Conservation (phyloP, 805 yeast genomes). For the Metschnikowia arizonensis region DNA sequence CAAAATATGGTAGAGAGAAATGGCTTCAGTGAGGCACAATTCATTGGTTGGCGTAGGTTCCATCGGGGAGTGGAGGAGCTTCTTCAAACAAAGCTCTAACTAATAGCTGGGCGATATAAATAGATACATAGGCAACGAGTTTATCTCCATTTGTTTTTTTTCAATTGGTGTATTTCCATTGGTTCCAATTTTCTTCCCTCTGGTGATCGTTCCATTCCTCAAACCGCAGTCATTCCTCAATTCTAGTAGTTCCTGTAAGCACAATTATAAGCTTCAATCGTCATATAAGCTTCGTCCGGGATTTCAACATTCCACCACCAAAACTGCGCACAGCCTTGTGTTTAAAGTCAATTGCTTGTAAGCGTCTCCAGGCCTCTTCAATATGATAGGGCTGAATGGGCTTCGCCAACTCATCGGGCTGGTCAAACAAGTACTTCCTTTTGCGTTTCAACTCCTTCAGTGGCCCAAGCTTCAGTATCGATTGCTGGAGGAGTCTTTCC, state of each 20-base stretch:
- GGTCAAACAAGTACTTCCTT: slow-evolving; percentile 68
- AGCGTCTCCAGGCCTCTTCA: slow-evolving; percentile 82
- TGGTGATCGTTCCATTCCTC: no score
- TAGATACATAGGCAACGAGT: no score
- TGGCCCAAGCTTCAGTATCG: slow-evolving; percentile 22
- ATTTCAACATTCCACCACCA: slow-evolving; percentile 60
- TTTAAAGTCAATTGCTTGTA: slow-evolving; percentile 55
- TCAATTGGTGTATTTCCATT: no score
- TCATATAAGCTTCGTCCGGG: slow-evolving; percentile 49
- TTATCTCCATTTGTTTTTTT: no score
- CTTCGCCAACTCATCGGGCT: slow-evolving; percentile 76
- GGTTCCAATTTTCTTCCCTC: no score
- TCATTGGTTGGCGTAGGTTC: slow-evolving; percentile 35
- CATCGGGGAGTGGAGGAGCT: slow-evolving; percentile 19
- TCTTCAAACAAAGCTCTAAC: slow-evolving; percentile 10
- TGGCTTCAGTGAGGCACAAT: slow-evolving; percentile 23
- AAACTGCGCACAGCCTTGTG: slow-evolving; percentile 66
- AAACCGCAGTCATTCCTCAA: no score
- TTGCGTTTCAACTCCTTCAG: slow-evolving; percentile 29
- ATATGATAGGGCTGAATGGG: slow-evolving; percentile 80
- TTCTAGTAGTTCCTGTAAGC: no score
- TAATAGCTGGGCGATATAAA: no score
- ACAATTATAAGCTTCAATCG: no score
- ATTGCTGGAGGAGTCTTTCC: slow-evolving; percentile 37
- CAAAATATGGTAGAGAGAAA: slow-evolving; percentile 9